These are phyloP conservation scores for Plasmodium knowlesi DNA, from an alignment of 169 alveolate species.

Conservation along the genomic window DNA sequence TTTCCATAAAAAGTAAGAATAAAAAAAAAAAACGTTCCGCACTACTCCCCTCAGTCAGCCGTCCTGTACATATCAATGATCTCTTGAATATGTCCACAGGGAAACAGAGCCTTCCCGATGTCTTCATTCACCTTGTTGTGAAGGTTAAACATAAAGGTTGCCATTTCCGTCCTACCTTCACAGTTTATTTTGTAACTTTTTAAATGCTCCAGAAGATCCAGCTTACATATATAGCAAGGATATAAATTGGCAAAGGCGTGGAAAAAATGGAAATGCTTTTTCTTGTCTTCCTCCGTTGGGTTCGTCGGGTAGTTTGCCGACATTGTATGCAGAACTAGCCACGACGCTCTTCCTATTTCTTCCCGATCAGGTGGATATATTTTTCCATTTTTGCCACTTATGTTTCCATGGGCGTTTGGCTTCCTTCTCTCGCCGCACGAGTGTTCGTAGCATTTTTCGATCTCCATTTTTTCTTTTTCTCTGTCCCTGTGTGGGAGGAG, in stretches of 20 bases:
- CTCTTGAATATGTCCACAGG: constrained; percentile 9
- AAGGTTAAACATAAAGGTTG: constrained; percentile 83
- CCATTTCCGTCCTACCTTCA: constrained; percentile 56
- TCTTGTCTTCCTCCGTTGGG: constrained; percentile 81
- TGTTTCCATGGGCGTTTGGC: constrained; percentile 55
- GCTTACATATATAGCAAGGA: constrained; percentile 89
- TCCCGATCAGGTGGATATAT: constrained; percentile 85
- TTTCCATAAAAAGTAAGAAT: background rate
- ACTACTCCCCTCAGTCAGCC: background rate
- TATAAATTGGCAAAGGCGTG: constrained; percentile 83
- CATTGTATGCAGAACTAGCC: constrained; percentile 87
- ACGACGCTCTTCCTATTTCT: constrained; percentile 88
- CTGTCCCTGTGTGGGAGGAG: background rate
- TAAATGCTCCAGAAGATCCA: constrained; percentile 79
- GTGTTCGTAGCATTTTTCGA: constrained; percentile 50
- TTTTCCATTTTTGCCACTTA: constrained; percentile 29
- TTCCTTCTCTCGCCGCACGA: constrained; percentile 34
- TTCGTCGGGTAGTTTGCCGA: constrained; percentile 85
- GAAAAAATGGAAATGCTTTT: constrained; percentile 77
- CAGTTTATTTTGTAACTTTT: constrained; percentile 77
- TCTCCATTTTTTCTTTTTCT: background rate
- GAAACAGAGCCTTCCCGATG: constrained; percentile 26
- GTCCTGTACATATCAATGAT: constrained; percentile 30
- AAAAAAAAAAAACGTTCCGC: background rate
- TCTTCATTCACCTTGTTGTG: constrained; percentile 88